phyloP scores from a whole-genome alignment of 225 moss, liverwort and hornwort species.

The Physcomitrellopsis africana region DNA sequence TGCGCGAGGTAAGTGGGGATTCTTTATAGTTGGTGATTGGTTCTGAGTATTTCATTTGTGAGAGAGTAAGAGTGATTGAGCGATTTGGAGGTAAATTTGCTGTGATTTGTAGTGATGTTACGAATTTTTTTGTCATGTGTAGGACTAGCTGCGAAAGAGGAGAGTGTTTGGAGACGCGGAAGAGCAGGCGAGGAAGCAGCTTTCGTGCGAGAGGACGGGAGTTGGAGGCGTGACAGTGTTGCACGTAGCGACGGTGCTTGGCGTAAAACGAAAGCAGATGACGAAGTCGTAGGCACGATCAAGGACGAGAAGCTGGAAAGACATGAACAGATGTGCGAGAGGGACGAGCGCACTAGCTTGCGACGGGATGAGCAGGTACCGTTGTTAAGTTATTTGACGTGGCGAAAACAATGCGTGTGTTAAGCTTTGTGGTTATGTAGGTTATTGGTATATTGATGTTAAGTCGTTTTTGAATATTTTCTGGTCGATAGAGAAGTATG shows the following conservation, averaged over 20 bases:
- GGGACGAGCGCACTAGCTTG: slow-evolving; percentile 73
- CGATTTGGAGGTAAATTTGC: too few relatives aligned
- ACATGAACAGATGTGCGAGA: slow-evolving; percentile 48
- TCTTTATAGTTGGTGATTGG: background rate
- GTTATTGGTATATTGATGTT: too few relatives aligned
- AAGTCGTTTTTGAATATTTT: too few relatives aligned
- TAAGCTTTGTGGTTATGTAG: too few relatives aligned
- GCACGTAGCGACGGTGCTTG: slow-evolving; percentile 89
- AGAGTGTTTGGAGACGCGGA: slow-evolving; percentile 74
- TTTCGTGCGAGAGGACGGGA: slow-evolving; percentile 65
- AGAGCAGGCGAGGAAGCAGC: slow-evolving; percentile 72
- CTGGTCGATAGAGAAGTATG: too few relatives aligned
- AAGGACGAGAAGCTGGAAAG: slow-evolving; percentile 81
- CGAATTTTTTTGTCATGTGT: background rate
- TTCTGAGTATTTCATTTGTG: background rate
- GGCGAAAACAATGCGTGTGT: too few relatives aligned
- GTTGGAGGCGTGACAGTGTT: slow-evolving; percentile 70
- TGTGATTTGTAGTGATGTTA: background rate
- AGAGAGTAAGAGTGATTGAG: background rate
- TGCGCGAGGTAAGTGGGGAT: slow-evolving; percentile 27
- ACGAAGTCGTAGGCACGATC: slow-evolving; percentile 46
- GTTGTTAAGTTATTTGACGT: too few relatives aligned
- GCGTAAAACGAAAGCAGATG: slow-evolving; percentile 72
- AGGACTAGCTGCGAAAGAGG: slow-evolving; percentile 70
- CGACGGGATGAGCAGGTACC: slow-evolving; percentile 52